These are phyloP conservation scores for Hsuehochloa calcarea DNA, from an alignment of 176 grass and related monocot genomes.

Conservation along the genomic window DNA sequence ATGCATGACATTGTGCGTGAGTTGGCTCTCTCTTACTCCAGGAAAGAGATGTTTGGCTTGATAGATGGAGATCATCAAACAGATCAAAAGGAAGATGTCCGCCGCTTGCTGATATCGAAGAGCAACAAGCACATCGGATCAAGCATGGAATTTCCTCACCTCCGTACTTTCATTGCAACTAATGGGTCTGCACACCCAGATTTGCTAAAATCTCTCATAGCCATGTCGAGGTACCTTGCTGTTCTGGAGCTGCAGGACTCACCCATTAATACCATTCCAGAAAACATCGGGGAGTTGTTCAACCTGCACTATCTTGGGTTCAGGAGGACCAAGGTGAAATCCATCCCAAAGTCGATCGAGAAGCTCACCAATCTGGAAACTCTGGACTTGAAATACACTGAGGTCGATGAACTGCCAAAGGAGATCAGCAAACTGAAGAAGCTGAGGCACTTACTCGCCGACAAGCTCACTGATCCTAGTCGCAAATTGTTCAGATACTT, in stretches of 20 bases:
- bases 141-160: not conserved
- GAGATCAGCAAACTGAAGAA: not conserved
- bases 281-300: not conserved
- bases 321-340: not conserved
- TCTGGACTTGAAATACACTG: not conserved
- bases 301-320: slow-evolving; percentile 1
- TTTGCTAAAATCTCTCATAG: not conserved
- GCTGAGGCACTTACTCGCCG: not conserved
- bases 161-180: not conserved
- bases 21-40: slow-evolving; percentile 16
- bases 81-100: not conserved
- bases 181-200: not conserved
- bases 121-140: not conserved
- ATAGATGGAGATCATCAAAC: not conserved
- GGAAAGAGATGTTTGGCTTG: slow-evolving; percentile 20
- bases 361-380: not conserved
- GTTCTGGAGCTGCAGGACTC: not conserved
- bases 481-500: not conserved
- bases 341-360: not conserved
- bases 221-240: not conserved
- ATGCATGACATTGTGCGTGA: slow-evolving; percentile 45
- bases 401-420: not conserved
- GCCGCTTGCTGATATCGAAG: not conserved
- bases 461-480: not conserved
- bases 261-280: not conserved